These are phyloP conservation scores for Vachellia collinsii DNA, from an alignment of 306 rosid genomes.

Conservation along the genomic window DNA sequence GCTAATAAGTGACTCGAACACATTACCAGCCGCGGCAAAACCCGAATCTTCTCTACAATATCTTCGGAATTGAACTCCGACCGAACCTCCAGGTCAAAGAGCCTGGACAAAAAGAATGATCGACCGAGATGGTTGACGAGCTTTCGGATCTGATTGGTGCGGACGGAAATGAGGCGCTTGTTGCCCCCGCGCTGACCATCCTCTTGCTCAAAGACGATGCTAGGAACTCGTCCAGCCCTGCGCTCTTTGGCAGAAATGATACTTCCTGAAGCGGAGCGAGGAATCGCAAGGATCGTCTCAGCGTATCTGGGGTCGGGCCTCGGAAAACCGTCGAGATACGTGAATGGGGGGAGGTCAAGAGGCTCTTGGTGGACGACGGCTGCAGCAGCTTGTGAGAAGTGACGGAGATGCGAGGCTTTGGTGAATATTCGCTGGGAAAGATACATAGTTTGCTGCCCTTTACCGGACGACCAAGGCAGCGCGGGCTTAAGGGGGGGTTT, in stretches of 20 bases:
- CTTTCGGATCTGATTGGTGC: conserved; percentile 75
- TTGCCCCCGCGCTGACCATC: conserved; percentile 89
- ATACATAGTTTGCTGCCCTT: conserved; percentile 36
- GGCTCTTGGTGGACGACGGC: conserved; percentile 37
- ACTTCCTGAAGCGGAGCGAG: conserved; percentile 67
- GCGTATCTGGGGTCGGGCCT: conserved; percentile 74
- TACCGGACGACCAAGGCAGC: not conserved
- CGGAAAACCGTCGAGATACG: conserved; percentile 59
- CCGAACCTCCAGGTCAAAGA: conserved; percentile 70
- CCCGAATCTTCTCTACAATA: conserved; percentile 75
- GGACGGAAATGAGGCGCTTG: conserved; percentile 91
- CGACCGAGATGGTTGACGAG: conserved; percentile 74
- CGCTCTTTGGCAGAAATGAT: conserved; percentile 76
- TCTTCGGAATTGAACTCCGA: conserved; percentile 51
- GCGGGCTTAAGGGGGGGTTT: conserved; percentile 31
- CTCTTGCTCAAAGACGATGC: conserved; percentile 88
- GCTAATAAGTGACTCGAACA: not conserved
- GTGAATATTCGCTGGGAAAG: conserved; percentile 42
- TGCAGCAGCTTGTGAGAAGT: conserved; percentile 49
- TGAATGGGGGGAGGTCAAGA: conserved; percentile 36
- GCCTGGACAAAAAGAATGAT: conserved; percentile 82
- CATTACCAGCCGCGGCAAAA: conserved; percentile 71
- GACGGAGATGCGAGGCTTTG: conserved; percentile 47
- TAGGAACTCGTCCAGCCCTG: conserved; percentile 73
- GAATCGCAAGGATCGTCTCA: conserved; percentile 73